A percentile compares a stretch with the other conserved stretches of the same genome.
phyloP scores from a whole-genome alignment of 2,329 filamentous ascomycete genomes.

The Purpureocillium takamizusanense region DNA sequence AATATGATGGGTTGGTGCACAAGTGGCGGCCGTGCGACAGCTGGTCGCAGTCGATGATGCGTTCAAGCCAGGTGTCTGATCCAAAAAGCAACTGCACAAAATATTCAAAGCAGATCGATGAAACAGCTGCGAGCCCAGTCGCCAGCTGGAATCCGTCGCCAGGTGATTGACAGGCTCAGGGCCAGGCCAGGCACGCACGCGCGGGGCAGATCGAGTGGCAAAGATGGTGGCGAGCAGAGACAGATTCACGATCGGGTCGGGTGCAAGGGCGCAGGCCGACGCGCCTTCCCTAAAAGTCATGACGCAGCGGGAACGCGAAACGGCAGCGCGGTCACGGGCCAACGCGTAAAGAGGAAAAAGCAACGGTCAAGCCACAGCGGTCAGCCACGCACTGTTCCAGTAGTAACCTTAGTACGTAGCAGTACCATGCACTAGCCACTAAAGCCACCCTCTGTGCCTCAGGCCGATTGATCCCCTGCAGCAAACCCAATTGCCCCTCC shows the following conservation, averaged over 20 bases:
- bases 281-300: conserved; percentile 11
- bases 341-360: conserved; percentile 9
- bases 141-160: too few relatives aligned
- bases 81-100: too few relatives aligned
- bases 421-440: too few relatives aligned
- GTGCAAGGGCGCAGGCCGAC: conserved; percentile 1
- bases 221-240: neutral
- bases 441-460: too few relatives aligned
- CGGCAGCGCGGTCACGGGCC: conserved; percentile 22
- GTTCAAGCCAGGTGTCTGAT: too few relatives aligned
- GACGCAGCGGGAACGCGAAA: conserved; percentile 22
- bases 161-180: too few relatives aligned
- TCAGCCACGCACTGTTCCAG: conserved; percentile 2
- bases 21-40: neutral
- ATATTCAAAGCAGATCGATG: too few relatives aligned
- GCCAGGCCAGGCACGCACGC: too few relatives aligned
- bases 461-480: neutral
- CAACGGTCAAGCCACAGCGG: neutral
- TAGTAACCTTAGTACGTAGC: too few relatives aligned
- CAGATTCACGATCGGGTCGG: neutral
- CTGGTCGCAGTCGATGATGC: too few relatives aligned
- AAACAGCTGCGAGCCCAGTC: too few relatives aligned
- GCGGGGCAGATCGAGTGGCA: neutral
- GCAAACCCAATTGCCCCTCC: conserved; percentile 5
- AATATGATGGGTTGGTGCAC: neutral